phyloP scores from a whole-genome alignment of 2,329 filamentous ascomycete species.

The Ploettnerulaceae sp. region DNA sequence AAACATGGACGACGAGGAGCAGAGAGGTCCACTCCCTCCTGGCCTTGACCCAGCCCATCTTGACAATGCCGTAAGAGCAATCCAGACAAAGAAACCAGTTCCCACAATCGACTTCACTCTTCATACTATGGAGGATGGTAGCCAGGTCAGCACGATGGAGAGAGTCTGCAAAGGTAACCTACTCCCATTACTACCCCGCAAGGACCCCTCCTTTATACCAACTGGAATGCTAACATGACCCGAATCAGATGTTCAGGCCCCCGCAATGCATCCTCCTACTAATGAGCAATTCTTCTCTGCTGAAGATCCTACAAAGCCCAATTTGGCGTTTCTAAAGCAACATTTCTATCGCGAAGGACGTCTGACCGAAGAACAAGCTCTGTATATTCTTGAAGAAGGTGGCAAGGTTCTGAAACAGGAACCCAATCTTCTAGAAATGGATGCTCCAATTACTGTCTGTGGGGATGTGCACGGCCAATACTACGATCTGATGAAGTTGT shows the following conservation, averaged over 20 bases:
- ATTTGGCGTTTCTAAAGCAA: constrained; percentile 92
- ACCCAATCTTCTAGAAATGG: constrained; percentile 97
- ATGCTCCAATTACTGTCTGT: constrained; percentile 97
- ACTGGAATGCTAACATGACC: constrained; percentile 24
- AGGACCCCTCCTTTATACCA: constrained; percentile 4
- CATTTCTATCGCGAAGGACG: constrained; percentile 98
- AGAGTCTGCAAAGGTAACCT: constrained; percentile 92
- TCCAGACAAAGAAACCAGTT: constrained; percentile 89
- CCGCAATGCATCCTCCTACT: constrained; percentile 85
- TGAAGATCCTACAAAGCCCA: constrained; percentile 78
- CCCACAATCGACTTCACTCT: constrained; percentile 98
- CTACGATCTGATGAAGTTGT: constrained; percentile 99
- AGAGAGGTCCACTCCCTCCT: constrained; percentile 20
- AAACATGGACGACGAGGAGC: constrained; percentile 32
- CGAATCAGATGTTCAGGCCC: constrained; percentile 85
- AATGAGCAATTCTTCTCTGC: constrained; percentile 94
- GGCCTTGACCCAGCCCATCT: constrained; percentile 46
- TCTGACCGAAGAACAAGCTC: constrained; percentile 91
- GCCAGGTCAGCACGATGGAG: constrained; percentile 90
- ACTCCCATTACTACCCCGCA: constrained; percentile 15
- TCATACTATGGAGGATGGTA: constrained; percentile 97
- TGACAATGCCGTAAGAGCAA: constrained; percentile 87
- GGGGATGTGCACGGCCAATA: constrained; percentile 98
- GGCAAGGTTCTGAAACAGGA: constrained; percentile 84
- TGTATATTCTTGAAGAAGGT: constrained; percentile 89